Conservation (phyloP, 805 yeast genomes). For the Metschnikowia similis region DNA sequence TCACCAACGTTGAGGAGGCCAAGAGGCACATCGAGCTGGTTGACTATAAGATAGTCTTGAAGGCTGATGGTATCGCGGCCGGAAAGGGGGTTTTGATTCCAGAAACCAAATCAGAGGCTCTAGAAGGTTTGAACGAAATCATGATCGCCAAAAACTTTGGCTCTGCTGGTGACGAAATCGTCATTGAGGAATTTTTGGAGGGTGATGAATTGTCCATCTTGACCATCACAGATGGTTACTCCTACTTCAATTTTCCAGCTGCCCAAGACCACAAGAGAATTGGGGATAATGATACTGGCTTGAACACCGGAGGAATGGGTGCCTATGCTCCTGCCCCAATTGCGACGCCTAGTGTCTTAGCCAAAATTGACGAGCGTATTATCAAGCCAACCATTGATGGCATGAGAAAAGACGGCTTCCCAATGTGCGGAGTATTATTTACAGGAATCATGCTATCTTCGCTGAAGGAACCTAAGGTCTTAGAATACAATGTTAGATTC, state of each 20-base stretch:
- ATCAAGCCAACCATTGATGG: conserved; percentile 92
- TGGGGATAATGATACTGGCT: conserved; percentile 89
- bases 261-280: conserved; percentile 98
- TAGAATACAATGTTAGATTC: conserved; percentile 96
- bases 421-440: conserved; percentile 92
- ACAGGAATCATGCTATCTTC: conserved; percentile 91
- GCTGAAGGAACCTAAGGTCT: conserved; percentile 81
- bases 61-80: conserved; percentile 97
- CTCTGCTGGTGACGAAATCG: conserved; percentile 86
- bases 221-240: conserved; percentile 91
- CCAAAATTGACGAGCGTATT: conserved; percentile 66
- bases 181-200: conserved; percentile 90
- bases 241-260: conserved; percentile 85
- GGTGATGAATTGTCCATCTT: conserved; percentile 96
- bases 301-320: conserved; percentile 99
- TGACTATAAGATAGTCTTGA: conserved; percentile 78
- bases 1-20: conserved; percentile 74
- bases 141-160: conserved; percentile 92
- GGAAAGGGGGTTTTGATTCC: conserved; percentile 99
- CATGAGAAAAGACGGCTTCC: conserved; percentile 91
- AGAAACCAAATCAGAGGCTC: conserved; percentile 75
- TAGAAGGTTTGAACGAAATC: conserved; percentile 74
- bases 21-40: conserved; percentile 59
- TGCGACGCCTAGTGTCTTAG: conserved; percentile 72
- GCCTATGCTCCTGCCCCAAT: conserved; percentile 98